Evolutionary conservation across 805 yeast genomes (phyloP).

Genomic region (Saturnispora quitensis): DNA sequence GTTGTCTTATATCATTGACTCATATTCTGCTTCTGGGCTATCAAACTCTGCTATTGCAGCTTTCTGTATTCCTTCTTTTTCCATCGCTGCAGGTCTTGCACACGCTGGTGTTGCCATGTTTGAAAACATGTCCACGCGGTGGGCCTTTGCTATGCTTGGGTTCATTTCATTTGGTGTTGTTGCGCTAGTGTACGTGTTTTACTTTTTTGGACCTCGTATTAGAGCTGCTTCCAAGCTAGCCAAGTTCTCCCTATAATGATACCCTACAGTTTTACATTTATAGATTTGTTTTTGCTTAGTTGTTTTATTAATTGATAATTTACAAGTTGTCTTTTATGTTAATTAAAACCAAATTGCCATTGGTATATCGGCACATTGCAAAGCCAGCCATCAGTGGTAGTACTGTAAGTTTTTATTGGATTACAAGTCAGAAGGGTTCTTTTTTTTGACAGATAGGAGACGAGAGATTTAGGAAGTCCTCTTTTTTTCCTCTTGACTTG

Average conservation of each 20-base stretch:
- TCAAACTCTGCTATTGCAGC: conserved; percentile 30
- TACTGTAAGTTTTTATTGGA: neutral
- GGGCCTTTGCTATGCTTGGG: conserved; percentile 29
- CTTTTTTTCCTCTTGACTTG: neutral
- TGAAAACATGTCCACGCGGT: conserved; percentile 27
- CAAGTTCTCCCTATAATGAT: conserved; percentile 12
- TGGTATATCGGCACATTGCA: too few relatives aligned
- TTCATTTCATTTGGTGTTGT: conserved; percentile 28
- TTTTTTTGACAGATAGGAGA: neutral
- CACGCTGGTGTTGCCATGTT: conserved; percentile 34
- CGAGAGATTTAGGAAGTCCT: too few relatives aligned
- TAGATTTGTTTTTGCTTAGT: neutral
- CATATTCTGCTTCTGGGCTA: conserved; percentile 27
- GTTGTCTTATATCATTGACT: conserved; percentile 29
- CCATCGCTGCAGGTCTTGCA: conserved; percentile 28
- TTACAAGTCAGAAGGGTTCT: neutral
- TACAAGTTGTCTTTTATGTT: too few relatives aligned
- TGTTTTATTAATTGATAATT: neutral
- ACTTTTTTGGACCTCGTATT: conserved; percentile 27
- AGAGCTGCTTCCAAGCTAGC: conserved; percentile 27
- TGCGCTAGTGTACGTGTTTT: conserved; percentile 26
- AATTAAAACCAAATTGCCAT: too few relatives aligned
- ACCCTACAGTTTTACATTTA: too few relatives aligned
- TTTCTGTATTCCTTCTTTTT: conserved; percentile 30
- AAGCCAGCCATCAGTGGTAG: too few relatives aligned